Conservation (phyloP, 805 yeast species). For the Candida taoyuanica region DNA sequence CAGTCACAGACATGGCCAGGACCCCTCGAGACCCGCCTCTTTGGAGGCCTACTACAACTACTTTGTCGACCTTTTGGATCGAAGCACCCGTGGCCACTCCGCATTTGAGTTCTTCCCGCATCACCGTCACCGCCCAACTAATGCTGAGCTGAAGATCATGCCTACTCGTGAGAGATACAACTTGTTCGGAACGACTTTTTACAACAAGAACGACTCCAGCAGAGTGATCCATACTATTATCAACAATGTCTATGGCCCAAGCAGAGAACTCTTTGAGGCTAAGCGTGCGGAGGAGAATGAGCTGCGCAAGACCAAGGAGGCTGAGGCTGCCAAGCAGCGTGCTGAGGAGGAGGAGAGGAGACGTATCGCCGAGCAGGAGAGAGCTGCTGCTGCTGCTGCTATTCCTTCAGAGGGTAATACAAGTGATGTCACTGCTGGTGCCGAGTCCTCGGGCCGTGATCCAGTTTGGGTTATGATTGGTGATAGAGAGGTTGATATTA, state of each 20-base stretch:
- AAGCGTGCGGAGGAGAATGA: slow-evolving; percentile 14
- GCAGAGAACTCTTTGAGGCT: slow-evolving; percentile 35
- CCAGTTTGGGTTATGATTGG: slow-evolving; percentile 73
- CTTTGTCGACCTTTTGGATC: slow-evolving; percentile 12
- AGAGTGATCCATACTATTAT: slow-evolving; percentile 40
- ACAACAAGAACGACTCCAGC: slow-evolving; percentile 35
- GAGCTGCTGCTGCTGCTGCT: slow-evolving; percentile 1
- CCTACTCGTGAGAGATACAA: slow-evolving; percentile 69
- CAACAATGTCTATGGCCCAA: slow-evolving; percentile 44
- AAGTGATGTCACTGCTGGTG: too few relatives aligned
- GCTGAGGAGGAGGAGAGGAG: slow-evolving; percentile 28
- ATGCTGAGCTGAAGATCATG: slow-evolving; percentile 13
- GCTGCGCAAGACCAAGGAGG: slow-evolving; percentile 20
- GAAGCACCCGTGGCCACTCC: slow-evolving; percentile 3
- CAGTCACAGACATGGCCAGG: slow-evolving; percentile 3
- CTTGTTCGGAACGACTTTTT: slow-evolving; percentile 49
- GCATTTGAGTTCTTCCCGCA: slow-evolving; percentile 7
- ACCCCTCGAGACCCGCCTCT: not conserved
- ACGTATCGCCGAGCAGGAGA: slow-evolving; percentile 25
- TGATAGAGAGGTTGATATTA: slow-evolving; percentile 74
- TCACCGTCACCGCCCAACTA: slow-evolving; percentile 4
- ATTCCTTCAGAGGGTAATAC: slow-evolving; percentile 24
- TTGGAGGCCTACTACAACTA: slow-evolving; percentile 11
- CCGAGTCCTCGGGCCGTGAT: slow-evolving; percentile 26
- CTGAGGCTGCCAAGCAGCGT: slow-evolving; percentile 22